Base-by-base conservation (phyloP, 495 filamentous ascomycete species). In the Coniosporium apollinis region DNA sequence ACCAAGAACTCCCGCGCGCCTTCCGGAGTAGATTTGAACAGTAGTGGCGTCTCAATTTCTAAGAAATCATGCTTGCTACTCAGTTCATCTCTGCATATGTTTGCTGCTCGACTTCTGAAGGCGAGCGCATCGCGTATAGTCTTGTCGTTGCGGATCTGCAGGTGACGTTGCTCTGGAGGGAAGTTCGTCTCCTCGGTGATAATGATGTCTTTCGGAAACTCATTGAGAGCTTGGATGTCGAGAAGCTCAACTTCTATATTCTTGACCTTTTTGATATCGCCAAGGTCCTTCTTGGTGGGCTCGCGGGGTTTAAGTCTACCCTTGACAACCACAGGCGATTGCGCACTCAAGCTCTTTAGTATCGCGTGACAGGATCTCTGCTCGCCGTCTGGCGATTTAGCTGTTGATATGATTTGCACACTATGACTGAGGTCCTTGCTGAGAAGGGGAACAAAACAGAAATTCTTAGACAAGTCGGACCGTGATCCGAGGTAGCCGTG, bases 21-120 rank as follows among this genome's bases (percentile, higher is more conserved):
- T 58, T 97, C 89, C 0, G 89, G 87, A 0, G 91, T 96, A 3
- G 87, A 94, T 61, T 94, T 96, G 68, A 97, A 97, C 11, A 97
- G 63, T 10, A 94, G 53, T 2, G 89, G 89, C 0, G 89, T 97
- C 48, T 96, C 91, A 26, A 94, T 66, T 42, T 94, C 81, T 4
- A 70, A 52, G 45, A 93, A 93, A 0, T 57, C 59, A 5, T 58
- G 50, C 0, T 54, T 39, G 17, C 48, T 42, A 14, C 58, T 48
- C 34, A 89, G 57, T 7, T 65, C 54, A 17, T 63, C 47, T 14
- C 75, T 64, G 37, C 78, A 67, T 22, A 55, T 34, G 19, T 53
- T 52, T 24, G 64, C 62, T 10, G 66, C 66, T 22, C 56, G 46
- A 26, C 64, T 62, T 15, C 74, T 72, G 48, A 77, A 74, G 8